Base-by-base conservation (phyloP, 257 asterid genomes). In the Ocimum tenuiflorum region DNA sequence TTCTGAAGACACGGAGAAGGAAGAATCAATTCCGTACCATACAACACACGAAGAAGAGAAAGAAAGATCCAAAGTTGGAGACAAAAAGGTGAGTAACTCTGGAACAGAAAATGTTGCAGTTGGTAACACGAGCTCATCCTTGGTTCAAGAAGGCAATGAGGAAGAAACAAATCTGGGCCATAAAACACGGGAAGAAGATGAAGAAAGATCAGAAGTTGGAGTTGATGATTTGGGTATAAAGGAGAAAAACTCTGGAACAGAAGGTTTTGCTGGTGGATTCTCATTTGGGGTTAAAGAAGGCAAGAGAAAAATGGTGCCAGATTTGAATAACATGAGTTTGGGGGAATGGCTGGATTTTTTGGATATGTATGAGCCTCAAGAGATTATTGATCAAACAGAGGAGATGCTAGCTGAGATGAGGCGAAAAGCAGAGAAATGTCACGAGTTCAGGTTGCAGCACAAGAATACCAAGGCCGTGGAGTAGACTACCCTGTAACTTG, bases 311-410 rank as follows among this genome's bases (percentile, higher is more conserved):
- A 38, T 39, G 24, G 73, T 50, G 73, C 68, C 27, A 13, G 84
- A 77, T 70, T 70, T 87, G 69, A 86, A 85, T 77, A 83, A 71
- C 35, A 87, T 86, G 95, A 84, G 81, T 4, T 56, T 87, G 3
- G 86, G 94, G 20, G 86, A 83, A 46, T 89, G 95, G 94, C 63
- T 88, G 22, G 88, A 83, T 17, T 78, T 63, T 63, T 65, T 87
- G 82, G 91, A 84, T 42, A 81, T 45, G 45, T 43, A 35, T 70
- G 73, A 83, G 56, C 89, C 91, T 13, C 76, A 87, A 62, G 94
- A 86, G 61, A 86, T 82, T 65, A 54, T 82, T n/a, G 88, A 79
- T 19, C 76, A 54, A 17, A 80, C 96, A 1, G 94, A 89, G 72
- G 81, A 65, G 71, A 70, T 82, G 81, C 83, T 87, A 22, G 75